phyloP scores from a whole-genome alignment of 805 yeast genomes.

The Sugiyamaella chiloensis region DNA sequence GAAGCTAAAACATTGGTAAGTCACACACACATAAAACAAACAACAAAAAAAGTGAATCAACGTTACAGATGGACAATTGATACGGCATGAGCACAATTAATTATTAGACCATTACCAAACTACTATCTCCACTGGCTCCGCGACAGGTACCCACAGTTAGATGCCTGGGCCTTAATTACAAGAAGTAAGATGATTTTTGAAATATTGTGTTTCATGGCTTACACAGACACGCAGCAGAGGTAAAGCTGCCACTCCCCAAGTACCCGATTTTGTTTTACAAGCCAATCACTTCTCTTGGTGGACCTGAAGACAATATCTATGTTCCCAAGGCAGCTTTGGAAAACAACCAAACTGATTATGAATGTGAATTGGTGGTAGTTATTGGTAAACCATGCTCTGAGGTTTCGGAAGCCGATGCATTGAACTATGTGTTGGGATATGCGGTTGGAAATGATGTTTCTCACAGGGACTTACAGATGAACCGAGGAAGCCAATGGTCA shows the following conservation, averaged over 20 bases:
- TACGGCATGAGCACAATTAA: background rate
- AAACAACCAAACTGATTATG: slow-evolving; percentile 44
- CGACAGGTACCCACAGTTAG: slow-evolving; percentile 41
- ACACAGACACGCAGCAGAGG: slow-evolving; percentile 37
- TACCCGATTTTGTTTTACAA: slow-evolving; percentile 52
- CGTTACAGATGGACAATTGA: too few species aligned
- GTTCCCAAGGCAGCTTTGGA: slow-evolving; percentile 34
- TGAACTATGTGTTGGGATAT: slow-evolving; percentile 49
- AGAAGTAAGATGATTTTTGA: slow-evolving; percentile 34
- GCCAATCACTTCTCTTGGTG: slow-evolving; percentile 45
- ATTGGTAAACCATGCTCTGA: slow-evolving; percentile 50
- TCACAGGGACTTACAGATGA: slow-evolving; percentile 55
- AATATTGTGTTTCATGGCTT: background rate
- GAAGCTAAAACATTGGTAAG: slow-evolving; percentile 35
- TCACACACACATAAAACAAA: background rate
- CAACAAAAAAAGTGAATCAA: background rate
- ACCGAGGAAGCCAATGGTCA: slow-evolving; percentile 53
- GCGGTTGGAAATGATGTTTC: slow-evolving; percentile 55
- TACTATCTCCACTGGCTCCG: slow-evolving; percentile 43
- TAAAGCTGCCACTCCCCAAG: slow-evolving; percentile 42
- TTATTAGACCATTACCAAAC: slow-evolving; percentile 30
- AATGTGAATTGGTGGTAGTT: slow-evolving; percentile 51
- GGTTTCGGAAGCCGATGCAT: slow-evolving; percentile 43
- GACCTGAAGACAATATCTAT: slow-evolving; percentile 42
- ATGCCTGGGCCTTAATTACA: slow-evolving; percentile 52